Conservation (phyloP, 139 green algal species). For the Tetradesmus lagerheimii region DNA sequence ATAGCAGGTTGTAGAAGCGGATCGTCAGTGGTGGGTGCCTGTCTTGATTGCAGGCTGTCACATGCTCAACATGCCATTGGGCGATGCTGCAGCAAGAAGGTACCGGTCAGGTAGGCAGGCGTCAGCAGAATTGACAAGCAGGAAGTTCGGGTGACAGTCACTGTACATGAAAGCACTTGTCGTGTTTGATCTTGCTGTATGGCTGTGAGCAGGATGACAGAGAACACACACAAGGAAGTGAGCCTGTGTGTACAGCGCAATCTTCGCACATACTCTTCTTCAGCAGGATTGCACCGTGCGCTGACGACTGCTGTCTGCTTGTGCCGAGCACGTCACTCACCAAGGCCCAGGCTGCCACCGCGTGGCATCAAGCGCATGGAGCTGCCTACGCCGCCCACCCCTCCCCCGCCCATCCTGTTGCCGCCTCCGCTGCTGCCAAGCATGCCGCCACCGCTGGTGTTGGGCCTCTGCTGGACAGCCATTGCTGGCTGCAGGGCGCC, state of each 20-base stretch:
- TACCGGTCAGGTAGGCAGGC: background rate
- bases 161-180: too few relatives aligned
- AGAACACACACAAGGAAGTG: too few relatives aligned
- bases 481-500: background rate
- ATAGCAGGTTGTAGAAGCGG: too few relatives aligned
- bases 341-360: background rate
- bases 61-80: conserved; percentile 34
- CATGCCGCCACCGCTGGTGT: background rate
- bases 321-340: background rate
- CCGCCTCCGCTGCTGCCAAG: background rate
- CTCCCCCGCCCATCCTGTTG: background rate
- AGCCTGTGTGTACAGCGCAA: too few relatives aligned
- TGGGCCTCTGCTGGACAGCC: background rate
- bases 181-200: too few relatives aligned
- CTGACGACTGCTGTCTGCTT: too few relatives aligned
- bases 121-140: background rate
- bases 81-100: background rate
- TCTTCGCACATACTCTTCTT: too few relatives aligned
- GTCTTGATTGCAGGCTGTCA: background rate
- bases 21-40: too few relatives aligned
- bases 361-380: background rate
- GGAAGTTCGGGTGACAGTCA: background rate
- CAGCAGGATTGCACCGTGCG: too few relatives aligned
- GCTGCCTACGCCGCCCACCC: background rate
- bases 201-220: too few relatives aligned